phyloP scores from a whole-genome alignment of 768 basidiomycete genomes.

The Termitomyces sp. region DNA sequence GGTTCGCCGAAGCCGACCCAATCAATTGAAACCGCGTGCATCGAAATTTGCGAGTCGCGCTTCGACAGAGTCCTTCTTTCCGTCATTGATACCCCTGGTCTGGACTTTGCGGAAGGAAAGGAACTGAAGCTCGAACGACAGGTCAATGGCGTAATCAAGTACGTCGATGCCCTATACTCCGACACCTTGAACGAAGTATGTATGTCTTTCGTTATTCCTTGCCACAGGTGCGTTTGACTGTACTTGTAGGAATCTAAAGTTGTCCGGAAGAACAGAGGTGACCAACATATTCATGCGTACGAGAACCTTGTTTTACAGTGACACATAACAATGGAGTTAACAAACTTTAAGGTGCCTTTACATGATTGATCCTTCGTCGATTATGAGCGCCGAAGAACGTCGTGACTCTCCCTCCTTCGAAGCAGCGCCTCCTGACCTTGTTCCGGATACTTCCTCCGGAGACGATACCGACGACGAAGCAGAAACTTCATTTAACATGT shows the following conservation, averaged over 20 bases:
- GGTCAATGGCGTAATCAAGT: slow-evolving; percentile 67
- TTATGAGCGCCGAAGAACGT: slow-evolving; percentile 50
- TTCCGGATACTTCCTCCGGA: slow-evolving; percentile 46
- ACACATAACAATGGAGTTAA: slow-evolving; percentile 7
- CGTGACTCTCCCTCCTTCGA: slow-evolving; percentile 57
- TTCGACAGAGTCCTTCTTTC: slow-evolving; percentile 75
- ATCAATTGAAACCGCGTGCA: slow-evolving; percentile 58
- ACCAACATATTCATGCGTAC: slow-evolving; percentile 86
- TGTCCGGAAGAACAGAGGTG: slow-evolving; percentile 78
- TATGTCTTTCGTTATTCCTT: slow-evolving; percentile 22
- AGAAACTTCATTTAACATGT: slow-evolving; percentile 54
- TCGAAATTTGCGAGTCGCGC: slow-evolving; percentile 81
- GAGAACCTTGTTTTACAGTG: slow-evolving; percentile 19
- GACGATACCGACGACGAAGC: slow-evolving; percentile 45
- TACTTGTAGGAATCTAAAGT: slow-evolving; percentile 76
- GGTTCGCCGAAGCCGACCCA: slow-evolving; percentile 56
- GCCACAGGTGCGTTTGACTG: slow-evolving; percentile 1
- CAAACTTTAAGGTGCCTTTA: slow-evolving; percentile 63
- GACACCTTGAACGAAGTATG: slow-evolving; percentile 86
- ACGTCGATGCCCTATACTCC: slow-evolving; percentile 74
- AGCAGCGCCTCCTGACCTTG: slow-evolving; percentile 52
- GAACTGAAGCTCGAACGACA: slow-evolving; percentile 79
- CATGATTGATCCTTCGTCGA: slow-evolving; percentile 73
- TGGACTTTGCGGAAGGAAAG: slow-evolving; percentile 67
- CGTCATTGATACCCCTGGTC: slow-evolving; percentile 81